Conservation (phyloP, 192 early-diverging fungal species). For the Backusella mclennaniae region DNA sequence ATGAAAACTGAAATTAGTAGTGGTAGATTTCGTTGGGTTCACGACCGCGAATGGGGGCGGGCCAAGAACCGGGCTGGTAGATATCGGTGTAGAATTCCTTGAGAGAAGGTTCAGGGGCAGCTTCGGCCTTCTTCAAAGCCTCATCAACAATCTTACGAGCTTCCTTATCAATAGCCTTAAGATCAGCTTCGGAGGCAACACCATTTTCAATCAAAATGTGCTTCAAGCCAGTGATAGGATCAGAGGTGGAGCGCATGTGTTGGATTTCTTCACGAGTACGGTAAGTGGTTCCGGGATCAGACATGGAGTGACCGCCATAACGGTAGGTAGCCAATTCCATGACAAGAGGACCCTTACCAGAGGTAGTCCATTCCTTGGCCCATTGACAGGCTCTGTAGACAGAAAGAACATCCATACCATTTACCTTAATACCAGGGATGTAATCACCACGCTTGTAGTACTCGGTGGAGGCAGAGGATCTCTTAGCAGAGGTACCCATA, state of each 20-base stretch:
- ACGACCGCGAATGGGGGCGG: slow-evolving; percentile 74
- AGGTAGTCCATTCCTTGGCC: slow-evolving; percentile 79
- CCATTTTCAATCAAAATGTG: slow-evolving; percentile 72
- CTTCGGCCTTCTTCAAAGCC: slow-evolving; percentile 82
- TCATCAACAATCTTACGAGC: slow-evolving; percentile 83
- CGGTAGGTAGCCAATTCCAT: slow-evolving; percentile 98
- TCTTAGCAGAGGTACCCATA: slow-evolving; percentile 91
- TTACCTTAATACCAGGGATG: slow-evolving; percentile 82
- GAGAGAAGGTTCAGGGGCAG: slow-evolving; percentile 67
- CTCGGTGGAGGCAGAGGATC: slow-evolving; percentile 88
- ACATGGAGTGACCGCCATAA: slow-evolving; percentile 99
- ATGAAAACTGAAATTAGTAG: slow-evolving; percentile 24
- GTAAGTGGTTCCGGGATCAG: slow-evolving; percentile 99
- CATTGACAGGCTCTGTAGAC: slow-evolving; percentile 79
- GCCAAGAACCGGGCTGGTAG: slow-evolving; percentile 78
- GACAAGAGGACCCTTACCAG: slow-evolving; percentile 88
- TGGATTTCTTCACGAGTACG: slow-evolving; percentile 98
- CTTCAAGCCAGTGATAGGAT: slow-evolving; percentile 93
- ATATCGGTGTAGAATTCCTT: slow-evolving; percentile 79
- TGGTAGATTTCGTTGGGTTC: slow-evolving; percentile 77
- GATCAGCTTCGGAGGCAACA: slow-evolving; percentile 77
- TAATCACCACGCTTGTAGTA: slow-evolving; percentile 97
- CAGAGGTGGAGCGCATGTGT: slow-evolving; percentile 92
- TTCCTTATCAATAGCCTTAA: slow-evolving; percentile 94
- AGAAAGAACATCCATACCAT: slow-evolving; percentile 95